Conservation (phyloP, 2,329 filamentous ascomycete genomes). For the Orbilia oligospora region DNA sequence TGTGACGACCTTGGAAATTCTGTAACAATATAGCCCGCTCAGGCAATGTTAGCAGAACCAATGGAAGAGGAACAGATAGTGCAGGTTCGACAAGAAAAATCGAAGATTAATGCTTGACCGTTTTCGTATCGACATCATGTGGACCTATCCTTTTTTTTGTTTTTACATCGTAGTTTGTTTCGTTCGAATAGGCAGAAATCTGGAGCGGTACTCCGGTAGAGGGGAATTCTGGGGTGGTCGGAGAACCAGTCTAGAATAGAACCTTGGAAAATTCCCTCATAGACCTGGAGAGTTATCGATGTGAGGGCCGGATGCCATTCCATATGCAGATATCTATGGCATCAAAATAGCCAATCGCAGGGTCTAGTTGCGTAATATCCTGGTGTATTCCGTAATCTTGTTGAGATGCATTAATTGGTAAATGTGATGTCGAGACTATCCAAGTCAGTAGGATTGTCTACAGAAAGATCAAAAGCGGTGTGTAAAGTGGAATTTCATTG, state of each 20-base stretch:
- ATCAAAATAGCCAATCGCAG: conserved; percentile 31
- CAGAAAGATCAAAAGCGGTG: not conserved
- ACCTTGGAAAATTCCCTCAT: conserved; percentile 59
- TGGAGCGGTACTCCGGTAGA: conserved; percentile 15
- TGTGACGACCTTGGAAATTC: conserved; percentile 39
- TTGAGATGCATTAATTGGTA: conserved; percentile 10
- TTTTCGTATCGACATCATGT: conserved; percentile 58
- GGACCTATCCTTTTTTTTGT: conserved; percentile 38
- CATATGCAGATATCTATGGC: conserved; percentile 39
- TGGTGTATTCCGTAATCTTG: conserved; percentile 20
- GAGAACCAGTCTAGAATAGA: conserved; percentile 8
- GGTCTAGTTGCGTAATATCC: conserved; percentile 37
- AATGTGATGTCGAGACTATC: not conserved
- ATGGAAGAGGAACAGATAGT: conserved; percentile 59
- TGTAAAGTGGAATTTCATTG: conserved; percentile 28
- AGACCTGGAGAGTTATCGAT: conserved; percentile 35
- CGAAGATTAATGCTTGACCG: conserved; percentile 47
- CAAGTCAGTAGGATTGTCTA: conserved; percentile 15
- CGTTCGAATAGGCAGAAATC: conserved; percentile 52
- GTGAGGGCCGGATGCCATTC: conserved; percentile 39
- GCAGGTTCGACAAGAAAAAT: conserved; percentile 12
- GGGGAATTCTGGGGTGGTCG: not conserved
- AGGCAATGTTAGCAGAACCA: conserved; percentile 52
- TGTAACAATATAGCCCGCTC: conserved; percentile 38
- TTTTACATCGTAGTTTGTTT: conserved; percentile 14